phyloP scores from a whole-genome alignment of 2,329 filamentous ascomycete genomes.

The Xylaria digitata region DNA sequence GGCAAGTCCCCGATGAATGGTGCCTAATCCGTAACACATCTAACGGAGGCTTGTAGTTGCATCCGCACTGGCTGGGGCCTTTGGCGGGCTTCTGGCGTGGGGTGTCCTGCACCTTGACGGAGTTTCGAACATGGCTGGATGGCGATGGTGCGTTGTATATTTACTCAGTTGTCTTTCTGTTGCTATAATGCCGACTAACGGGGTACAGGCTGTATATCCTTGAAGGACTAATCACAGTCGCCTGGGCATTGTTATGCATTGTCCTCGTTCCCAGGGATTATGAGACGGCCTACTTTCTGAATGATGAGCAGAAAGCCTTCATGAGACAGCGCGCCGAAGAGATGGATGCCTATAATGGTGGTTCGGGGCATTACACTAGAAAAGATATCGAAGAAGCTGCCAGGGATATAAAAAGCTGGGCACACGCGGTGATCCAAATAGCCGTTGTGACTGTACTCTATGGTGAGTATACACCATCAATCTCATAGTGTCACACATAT shows the following conservation, averaged over 20 bases:
- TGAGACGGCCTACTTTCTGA: constrained; percentile 41
- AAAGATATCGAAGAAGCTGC: constrained; percentile 43
- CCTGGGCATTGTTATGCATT: constrained; percentile 33
- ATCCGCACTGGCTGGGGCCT: constrained; percentile 45
- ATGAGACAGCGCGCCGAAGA: constrained; percentile 43
- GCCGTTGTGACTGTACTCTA: constrained; percentile 54
- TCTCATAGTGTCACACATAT: not conserved
- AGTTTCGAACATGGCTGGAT: constrained; percentile 41
- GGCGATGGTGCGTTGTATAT: constrained; percentile 43
- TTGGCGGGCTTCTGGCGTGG: constrained; percentile 46
- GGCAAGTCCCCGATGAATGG: constrained; percentile 17
- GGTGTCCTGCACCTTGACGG: constrained; percentile 49
- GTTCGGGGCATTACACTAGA: constrained; percentile 42
- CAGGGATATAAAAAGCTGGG: constrained; percentile 45
- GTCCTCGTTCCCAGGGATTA: constrained; percentile 39
- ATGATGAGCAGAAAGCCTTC: constrained; percentile 38
- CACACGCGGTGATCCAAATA: constrained; percentile 53
- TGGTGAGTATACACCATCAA: constrained; percentile 29
- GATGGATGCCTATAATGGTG: constrained; percentile 43
- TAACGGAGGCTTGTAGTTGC: constrained; percentile 39
- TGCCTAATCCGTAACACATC: not conserved
- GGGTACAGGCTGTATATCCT: constrained; percentile 40
- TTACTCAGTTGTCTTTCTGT: accelerated
- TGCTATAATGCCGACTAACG: not conserved
- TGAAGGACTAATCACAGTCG: constrained; percentile 41